Base-by-base conservation (phyloP, 352 stramenopile species). In the Globisporangium carolinianum region DNA sequence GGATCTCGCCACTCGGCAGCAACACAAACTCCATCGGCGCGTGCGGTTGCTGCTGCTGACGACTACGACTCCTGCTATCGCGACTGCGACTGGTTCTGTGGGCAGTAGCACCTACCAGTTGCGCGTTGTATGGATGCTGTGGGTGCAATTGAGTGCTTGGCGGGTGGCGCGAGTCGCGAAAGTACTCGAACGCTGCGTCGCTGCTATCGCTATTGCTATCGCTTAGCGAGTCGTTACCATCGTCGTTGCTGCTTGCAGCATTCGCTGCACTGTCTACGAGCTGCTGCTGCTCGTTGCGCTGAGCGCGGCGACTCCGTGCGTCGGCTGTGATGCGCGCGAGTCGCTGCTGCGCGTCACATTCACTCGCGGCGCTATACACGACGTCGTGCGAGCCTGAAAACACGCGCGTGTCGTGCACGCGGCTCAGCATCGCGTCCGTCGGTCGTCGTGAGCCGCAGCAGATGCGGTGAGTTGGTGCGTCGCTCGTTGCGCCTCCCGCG, bases 321-420 rank as follows among this genome's bases (percentile, higher is more conserved):
- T 37, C 24, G 17, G 35, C 35, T 46, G 43, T 12, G 6, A 18
- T 7, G 8, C 14, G 39, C 5, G 3, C 43, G 43, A 48, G 53
- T 47, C 45, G 50, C 60, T 57, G 38, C 51, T 53, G 47, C 43
- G 60, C 56, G 59, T 52, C 41, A 55, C 58, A 43, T 14, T 54
- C 60, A 18, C 54, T 65, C 3, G 58, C 57, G 11, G 55, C 58
- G 56, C 65, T 61, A 12, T 77, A 57, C 5, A 89, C 71, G 58
- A 89, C 73, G 61, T 90, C 79, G 8, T 83, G 61, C 0, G 77
- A 90, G 58, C 69, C 76, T 32, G 67, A 65, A 61, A 90, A 90
- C 51, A 88, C 75, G 66, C 77, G 79, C 61, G 67, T 66, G 55
- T 87, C 77, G 53, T 83, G 63, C 15, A 83, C 48, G 43, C 73